A percentile compares a stretch with the other conserved stretches of the same genome.
Evolutionary conservation across 495 filamentous ascomycete genomes (phyloP).

Genomic region (Thermothielavioides terrestris): DNA sequence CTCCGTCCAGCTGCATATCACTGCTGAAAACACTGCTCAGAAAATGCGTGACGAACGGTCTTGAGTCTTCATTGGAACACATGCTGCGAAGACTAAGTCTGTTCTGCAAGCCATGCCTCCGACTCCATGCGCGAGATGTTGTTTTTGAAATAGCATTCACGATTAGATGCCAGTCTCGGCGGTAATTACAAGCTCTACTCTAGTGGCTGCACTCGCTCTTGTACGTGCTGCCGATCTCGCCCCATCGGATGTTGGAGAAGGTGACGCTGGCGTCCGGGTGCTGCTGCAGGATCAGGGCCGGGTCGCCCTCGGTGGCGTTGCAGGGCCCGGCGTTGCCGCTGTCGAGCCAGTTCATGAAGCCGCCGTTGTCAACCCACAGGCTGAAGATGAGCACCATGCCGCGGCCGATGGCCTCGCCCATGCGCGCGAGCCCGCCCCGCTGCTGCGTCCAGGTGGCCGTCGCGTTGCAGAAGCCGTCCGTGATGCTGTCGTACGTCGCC

Average conservation of each 20-base stretch:
- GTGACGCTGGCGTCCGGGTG: slow-evolving; percentile 46
- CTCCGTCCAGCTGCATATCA: too few relatives aligned
- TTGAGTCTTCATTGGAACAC: too few relatives aligned
- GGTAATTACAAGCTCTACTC: too few relatives aligned
- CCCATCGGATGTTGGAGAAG: slow-evolving; percentile 57
- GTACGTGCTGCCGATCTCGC: slow-evolving; percentile 54
- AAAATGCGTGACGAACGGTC: too few relatives aligned
- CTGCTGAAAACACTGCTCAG: too few relatives aligned
- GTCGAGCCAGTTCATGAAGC: slow-evolving; percentile 59
- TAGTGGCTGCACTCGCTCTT: too few relatives aligned
- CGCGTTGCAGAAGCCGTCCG: slow-evolving; percentile 49
- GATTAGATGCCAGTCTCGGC: too few relatives aligned
- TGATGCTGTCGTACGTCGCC: slow-evolving; percentile 39
- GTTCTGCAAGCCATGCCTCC: too few relatives aligned
- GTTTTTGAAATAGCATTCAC: too few relatives aligned
- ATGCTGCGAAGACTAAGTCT: too few relatives aligned
- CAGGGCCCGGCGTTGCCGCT: slow-evolving; percentile 50
- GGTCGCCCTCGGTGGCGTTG: slow-evolving; percentile 43
- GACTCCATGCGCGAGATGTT: too few relatives aligned
- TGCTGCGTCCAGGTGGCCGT: slow-evolving; percentile 37
- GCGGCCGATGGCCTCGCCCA: slow-evolving; percentile 49
- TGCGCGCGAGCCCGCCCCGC: slow-evolving; percentile 44
- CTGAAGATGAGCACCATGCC: slow-evolving; percentile 57
- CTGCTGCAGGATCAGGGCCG: slow-evolving; percentile 38
- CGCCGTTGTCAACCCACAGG: slow-evolving; percentile 55